A percentile compares a stretch with the other conserved stretches of the same genome.
Evolutionary conservation across 495 filamentous ascomycete species (phyloP).

Genomic region (Penicillium bialowiezense): DNA sequence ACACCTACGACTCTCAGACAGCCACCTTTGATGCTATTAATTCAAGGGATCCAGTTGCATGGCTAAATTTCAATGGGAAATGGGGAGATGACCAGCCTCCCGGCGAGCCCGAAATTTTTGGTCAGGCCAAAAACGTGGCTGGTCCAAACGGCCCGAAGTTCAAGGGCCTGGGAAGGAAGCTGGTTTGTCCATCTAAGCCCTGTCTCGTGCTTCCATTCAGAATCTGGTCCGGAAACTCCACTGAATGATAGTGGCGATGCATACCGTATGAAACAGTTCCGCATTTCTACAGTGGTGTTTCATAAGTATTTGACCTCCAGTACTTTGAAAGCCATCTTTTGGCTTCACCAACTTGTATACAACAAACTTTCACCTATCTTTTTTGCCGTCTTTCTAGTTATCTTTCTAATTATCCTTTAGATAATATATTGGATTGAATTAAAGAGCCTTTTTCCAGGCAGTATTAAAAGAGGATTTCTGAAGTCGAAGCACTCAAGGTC

Average conservation of each 20-base stretch:
- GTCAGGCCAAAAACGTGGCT: constrained; percentile 43
- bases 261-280: too few species aligned
- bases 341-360: too few species aligned
- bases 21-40: constrained; percentile 42
- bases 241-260: neutral
- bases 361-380: too few species aligned
- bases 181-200: constrained; percentile 42
- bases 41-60: constrained; percentile 41
- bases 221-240: constrained; percentile 17
- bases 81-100: constrained; percentile 60
- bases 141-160: constrained; percentile 58
- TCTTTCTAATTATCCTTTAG: too few species aligned
- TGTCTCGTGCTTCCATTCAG: constrained; percentile 34
- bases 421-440: too few species aligned
- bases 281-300: too few species aligned
- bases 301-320: too few species aligned
- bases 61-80: constrained; percentile 50
- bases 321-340: too few species aligned
- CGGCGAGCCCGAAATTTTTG: constrained; percentile 48
- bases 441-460: too few species aligned
- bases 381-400: too few species aligned
- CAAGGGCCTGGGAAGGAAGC: constrained; percentile 45
- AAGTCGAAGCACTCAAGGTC: too few species aligned
- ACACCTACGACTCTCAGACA: constrained; percentile 41
- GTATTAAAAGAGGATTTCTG: too few species aligned